phyloP scores from a whole-genome alignment of 345 rosid species.

The Rubroshorea leprosula region DNA sequence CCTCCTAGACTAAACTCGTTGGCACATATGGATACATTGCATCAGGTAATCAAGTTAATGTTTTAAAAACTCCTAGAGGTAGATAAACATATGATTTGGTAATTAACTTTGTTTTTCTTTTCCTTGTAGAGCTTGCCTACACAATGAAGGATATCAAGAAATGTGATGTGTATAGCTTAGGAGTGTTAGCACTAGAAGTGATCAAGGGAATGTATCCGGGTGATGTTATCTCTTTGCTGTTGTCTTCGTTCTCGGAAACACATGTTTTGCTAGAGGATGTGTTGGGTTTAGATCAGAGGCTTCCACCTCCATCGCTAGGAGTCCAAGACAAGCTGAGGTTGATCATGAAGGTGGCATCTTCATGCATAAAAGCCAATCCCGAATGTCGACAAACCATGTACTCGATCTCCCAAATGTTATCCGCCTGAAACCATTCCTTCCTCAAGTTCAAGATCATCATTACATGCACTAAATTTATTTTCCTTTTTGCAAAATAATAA shows the following conservation, averaged over 20 bases:
- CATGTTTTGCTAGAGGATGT: background rate
- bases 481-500: too few relatives aligned
- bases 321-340: slow-evolving; percentile 13
- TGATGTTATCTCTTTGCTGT: background rate
- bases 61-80: background rate
- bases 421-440: too few relatives aligned
- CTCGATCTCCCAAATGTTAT: slow-evolving; percentile 17
- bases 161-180: background rate
- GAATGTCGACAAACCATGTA: slow-evolving; percentile 31
- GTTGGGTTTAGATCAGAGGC: slow-evolving; percentile 12
- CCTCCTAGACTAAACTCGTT: background rate
- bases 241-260: background rate
- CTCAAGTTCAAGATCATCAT: background rate
- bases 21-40: slow-evolving; percentile 8
- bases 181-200: background rate
- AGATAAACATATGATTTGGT: too few relatives aligned
- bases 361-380: slow-evolving; percentile 34
- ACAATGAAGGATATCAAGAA: background rate
- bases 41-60: background rate
- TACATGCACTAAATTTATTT: background rate
- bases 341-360: slow-evolving; percentile 20
- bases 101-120: background rate
- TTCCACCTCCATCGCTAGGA: slow-evolving; percentile 20
- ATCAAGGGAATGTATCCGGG: background rate
- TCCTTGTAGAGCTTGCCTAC: background rate